These are phyloP conservation scores for Daedaleopsis sinensis DNA, from an alignment of 768 basidiomycete species.

Conservation along the genomic window DNA sequence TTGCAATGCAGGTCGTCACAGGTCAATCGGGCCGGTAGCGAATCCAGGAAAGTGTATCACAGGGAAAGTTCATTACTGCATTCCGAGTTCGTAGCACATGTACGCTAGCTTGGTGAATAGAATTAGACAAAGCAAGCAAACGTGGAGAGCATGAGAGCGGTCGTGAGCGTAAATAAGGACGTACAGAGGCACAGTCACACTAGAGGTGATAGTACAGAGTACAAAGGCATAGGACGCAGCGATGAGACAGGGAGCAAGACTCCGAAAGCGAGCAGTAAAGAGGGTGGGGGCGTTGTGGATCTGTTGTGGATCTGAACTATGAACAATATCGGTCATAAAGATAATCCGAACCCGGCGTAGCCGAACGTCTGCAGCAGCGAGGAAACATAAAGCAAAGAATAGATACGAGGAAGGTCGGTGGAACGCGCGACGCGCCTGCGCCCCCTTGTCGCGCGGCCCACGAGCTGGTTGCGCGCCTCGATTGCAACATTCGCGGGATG, in stretches of 20 bases:
- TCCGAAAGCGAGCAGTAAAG: no score
- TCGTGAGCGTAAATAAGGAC: constrained; percentile 6
- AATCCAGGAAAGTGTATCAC: neutral
- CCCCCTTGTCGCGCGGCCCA: neutral
- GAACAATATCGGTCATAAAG: constrained; percentile 13
- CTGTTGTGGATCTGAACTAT: neutral
- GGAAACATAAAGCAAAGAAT: neutral
- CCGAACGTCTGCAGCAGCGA: neutral
- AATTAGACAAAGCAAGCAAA: constrained; percentile 1
- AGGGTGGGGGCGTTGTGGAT: no score
- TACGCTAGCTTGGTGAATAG: neutral
- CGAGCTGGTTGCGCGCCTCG: constrained; percentile 9
- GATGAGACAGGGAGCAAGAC: neutral
- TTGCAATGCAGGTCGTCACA: no score
- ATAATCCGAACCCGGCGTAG: constrained; percentile 3
- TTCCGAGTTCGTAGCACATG: neutral
- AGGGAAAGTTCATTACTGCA: neutral
- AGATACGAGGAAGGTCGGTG: neutral
- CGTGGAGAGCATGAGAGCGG: constrained; percentile 13
- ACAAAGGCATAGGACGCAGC: neutral
- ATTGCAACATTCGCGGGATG: neutral
- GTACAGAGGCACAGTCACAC: constrained; percentile 14
- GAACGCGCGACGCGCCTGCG: neutral
- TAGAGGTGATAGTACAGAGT: neutral
- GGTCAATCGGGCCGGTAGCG: no score